Percentiles rank a stretch among this genome's conserved stretches.
These are phyloP conservation scores for Globisporangium yorkense DNA, from an alignment of 352 stramenopile species.

Conservation along the genomic window DNA sequence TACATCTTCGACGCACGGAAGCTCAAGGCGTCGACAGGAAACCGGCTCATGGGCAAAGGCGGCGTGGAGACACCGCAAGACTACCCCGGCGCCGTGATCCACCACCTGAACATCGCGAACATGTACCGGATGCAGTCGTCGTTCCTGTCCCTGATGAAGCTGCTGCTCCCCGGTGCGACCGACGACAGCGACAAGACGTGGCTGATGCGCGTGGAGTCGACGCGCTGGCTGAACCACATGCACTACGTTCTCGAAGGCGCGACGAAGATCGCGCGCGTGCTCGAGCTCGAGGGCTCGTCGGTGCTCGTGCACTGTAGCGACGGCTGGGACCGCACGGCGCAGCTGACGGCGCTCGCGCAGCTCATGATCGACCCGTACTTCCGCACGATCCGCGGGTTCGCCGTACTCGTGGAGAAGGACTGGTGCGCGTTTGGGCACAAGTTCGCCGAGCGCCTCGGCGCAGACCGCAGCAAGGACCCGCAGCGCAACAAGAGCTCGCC, in stretches of 20 bases:
- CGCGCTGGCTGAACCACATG: slow-evolving; percentile 82
- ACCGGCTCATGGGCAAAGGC: slow-evolving; percentile 88
- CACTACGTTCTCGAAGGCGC: slow-evolving; percentile 75
- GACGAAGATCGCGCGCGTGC: slow-evolving; percentile 80
- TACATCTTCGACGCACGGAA: slow-evolving; percentile 91
- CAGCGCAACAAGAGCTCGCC: slow-evolving; percentile 75
- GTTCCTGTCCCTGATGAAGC: slow-evolving; percentile 61
- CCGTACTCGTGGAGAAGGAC: slow-evolving; percentile 81
- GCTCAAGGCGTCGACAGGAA: slow-evolving; percentile 86
- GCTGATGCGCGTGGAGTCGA: slow-evolving; percentile 67
- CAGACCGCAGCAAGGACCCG: slow-evolving; percentile 68
- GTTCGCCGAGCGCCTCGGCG: slow-evolving; percentile 61
- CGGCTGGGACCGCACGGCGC: slow-evolving; percentile 82
- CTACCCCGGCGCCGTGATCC: slow-evolving; percentile 69
- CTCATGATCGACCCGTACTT: slow-evolving; percentile 88
- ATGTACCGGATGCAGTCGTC: slow-evolving; percentile 92
- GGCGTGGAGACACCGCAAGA: slow-evolving; percentile 84
- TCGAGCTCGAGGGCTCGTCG: slow-evolving; percentile 77
- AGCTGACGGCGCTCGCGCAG: slow-evolving; percentile 72
- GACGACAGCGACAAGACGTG: slow-evolving; percentile 68
- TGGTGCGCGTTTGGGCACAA: slow-evolving; percentile 87
- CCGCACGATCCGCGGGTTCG: slow-evolving; percentile 80
- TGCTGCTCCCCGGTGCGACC: slow-evolving; percentile 53
- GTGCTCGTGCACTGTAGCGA: slow-evolving; percentile 86
- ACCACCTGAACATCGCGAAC: slow-evolving; percentile 89